Conservation (phyloP, 2,329 filamentous ascomycete species). For the Monosporascus cannonballus region DNA sequence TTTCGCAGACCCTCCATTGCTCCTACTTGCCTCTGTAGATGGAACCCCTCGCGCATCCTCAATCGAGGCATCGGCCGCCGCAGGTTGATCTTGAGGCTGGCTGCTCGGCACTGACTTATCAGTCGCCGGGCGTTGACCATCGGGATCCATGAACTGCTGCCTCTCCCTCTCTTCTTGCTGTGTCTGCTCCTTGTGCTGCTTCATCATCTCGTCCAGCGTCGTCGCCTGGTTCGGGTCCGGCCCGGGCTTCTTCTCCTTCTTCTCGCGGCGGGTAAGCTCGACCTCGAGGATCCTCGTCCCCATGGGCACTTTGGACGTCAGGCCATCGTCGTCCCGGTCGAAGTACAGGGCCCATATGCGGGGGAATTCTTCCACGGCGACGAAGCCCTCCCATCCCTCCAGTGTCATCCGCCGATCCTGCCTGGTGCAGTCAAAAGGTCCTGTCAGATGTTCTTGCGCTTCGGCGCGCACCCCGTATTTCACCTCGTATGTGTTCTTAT, state of each 20-base stretch:
- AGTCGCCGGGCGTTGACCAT: constrained; percentile 5
- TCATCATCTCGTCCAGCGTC: constrained; percentile 26
- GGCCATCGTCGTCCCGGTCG: constrained; percentile 38
- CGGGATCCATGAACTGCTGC: constrained; percentile 8
- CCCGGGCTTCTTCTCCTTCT: constrained; percentile 32
- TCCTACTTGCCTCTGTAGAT: background rate
- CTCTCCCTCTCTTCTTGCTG: constrained; percentile 15
- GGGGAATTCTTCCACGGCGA: constrained; percentile 37
- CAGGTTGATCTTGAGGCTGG: background rate
- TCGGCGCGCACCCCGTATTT: constrained; percentile 38
- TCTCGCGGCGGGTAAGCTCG: constrained; percentile 47
- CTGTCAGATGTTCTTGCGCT: constrained; percentile 37
- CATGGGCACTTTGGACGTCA: constrained; percentile 37
- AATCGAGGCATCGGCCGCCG: background rate
- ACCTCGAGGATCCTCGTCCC: constrained; percentile 48
- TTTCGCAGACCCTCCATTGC: background rate
- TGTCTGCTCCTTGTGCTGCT: constrained; percentile 20
- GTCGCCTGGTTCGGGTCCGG: constrained; percentile 15
- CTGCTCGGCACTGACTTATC: background rate
- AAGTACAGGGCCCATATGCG: constrained; percentile 43
- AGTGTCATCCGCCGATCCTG: constrained; percentile 45
- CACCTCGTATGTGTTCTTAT: constrained; percentile 38
- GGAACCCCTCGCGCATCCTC: background rate
- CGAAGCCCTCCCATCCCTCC: constrained; percentile 44
- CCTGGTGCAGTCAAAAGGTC: constrained; percentile 45